These are phyloP conservation scores for Lodderomyces elongisporus DNA, from an alignment of 1,139 yeast species.

Conservation along the genomic window DNA sequence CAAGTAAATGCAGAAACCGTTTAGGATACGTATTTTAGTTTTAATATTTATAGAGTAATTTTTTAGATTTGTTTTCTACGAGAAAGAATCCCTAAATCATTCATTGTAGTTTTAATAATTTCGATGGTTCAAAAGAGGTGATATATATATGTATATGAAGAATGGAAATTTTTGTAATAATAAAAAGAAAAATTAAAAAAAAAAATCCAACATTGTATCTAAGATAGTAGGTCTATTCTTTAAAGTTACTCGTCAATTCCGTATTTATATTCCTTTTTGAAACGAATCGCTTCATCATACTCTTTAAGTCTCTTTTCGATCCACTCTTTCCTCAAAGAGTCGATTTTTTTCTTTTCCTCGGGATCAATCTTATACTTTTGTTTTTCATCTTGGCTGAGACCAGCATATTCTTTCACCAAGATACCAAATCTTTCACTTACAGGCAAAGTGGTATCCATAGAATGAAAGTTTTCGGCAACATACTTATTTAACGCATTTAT, in stretches of 20 bases:
- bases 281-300: constrained; percentile 13
- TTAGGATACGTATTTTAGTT: too few relatives aligned
- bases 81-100: background rate
- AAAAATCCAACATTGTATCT: too few relatives aligned
- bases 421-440: constrained; percentile 24
- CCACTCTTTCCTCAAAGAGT: constrained; percentile 25
- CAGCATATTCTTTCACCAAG: constrained; percentile 28
- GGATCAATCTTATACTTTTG: constrained; percentile 20
- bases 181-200: too few relatives aligned
- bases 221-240: too few relatives aligned
- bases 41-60: background rate
- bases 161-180: too few relatives aligned
- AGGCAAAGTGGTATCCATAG: constrained; percentile 22
- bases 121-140: too few relatives aligned
- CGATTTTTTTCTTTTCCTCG: constrained; percentile 15
- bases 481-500: constrained; percentile 27
- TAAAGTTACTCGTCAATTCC: too few relatives aligned
- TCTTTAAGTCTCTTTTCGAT: constrained; percentile 20
- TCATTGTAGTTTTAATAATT: background rate
- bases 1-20: constrained; percentile 5
- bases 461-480: too few relatives aligned
- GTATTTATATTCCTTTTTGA: constrained; percentile 7
- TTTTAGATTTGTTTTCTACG: too few relatives aligned
- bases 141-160: too few relatives aligned
- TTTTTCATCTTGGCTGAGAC: constrained; percentile 27